A percentile compares a stretch with the other conserved stretches of the same genome.
phyloP scores from a whole-genome alignment of 164 flowering plant genomes.

The Nymphaea thermarum region DNA sequence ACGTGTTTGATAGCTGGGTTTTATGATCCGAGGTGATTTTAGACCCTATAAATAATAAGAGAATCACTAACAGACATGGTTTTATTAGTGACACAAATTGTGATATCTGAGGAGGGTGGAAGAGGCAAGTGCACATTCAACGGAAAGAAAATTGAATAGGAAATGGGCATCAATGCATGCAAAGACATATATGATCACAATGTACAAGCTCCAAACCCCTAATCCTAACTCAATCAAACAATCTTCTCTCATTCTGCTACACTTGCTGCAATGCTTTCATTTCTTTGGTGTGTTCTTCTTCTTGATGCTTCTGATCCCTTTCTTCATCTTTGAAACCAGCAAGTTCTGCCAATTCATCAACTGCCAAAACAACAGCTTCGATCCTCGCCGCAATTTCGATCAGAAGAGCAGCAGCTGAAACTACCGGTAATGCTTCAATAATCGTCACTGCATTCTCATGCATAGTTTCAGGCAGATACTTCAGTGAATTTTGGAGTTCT shows the following conservation, averaged over 20 bases:
- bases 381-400: constrained; percentile 48
- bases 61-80: too few species aligned
- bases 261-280: background rate
- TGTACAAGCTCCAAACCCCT: too few species aligned
- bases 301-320: constrained; percentile 13
- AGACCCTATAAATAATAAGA: too few species aligned
- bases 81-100: too few species aligned
- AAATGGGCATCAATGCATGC: too few species aligned
- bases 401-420: constrained; percentile 40
- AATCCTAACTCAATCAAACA: background rate
- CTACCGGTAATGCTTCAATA: constrained; percentile 42
- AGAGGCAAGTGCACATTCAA: too few species aligned
- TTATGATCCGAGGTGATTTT: too few species aligned
- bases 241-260: background rate
- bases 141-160: too few species aligned
- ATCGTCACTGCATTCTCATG: constrained; percentile 13
- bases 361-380: constrained; percentile 26
- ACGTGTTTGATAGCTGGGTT: too few species aligned
- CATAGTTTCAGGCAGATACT: constrained; percentile 18
- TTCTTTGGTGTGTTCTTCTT: background rate
- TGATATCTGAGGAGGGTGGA: too few species aligned
- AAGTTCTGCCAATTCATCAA: constrained; percentile 30
- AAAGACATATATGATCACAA: too few species aligned
- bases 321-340: constrained; percentile 41
- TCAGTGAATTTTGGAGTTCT: constrained; percentile 34